Percentiles rank a stretch among this genome's conserved stretches.
Conservation (phyloP, 176 grass and related monocot genomes). For the Phoenix dactylifera region DNA sequence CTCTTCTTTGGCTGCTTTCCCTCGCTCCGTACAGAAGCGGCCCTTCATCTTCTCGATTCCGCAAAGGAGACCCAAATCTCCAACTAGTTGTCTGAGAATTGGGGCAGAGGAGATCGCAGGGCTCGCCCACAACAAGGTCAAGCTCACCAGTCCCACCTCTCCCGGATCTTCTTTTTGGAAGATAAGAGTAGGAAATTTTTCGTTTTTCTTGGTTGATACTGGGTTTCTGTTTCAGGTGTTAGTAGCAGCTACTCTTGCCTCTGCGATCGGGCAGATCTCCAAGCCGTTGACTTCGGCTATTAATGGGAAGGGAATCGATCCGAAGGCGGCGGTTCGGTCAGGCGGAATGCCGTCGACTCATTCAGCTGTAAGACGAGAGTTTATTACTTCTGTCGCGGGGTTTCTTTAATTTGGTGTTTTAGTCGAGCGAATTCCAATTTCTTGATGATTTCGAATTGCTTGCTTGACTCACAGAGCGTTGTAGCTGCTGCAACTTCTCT, state of each 20-base stretch:
- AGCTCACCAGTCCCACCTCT: neutral
- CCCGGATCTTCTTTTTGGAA: neutral
- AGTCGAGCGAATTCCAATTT: neutral
- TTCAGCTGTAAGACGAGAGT: conserved; percentile 50
- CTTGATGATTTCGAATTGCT: conserved; percentile 6
- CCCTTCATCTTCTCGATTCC: no score
- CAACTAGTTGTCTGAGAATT: conserved; percentile 19
- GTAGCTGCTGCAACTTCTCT: conserved; percentile 60
- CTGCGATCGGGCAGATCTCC: conserved; percentile 53
- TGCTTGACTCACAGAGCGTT: conserved; percentile 32
- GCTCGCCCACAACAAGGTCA: conserved; percentile 68
- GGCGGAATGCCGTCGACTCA: conserved; percentile 95
- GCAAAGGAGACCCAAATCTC: conserved; percentile 4
- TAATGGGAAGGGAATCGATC: conserved; percentile 32
- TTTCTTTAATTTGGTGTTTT: neutral
- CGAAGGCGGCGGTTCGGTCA: conserved; percentile 36
- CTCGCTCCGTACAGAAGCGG: neutral
- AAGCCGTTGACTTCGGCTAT: conserved; percentile 60
- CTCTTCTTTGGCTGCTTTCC: conserved; percentile 17
- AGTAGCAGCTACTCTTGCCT: conserved; percentile 47
- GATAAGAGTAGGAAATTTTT: neutral
- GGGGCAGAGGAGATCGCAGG: conserved; percentile 41
- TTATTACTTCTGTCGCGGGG: neutral
- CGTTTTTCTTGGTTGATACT: neutral
- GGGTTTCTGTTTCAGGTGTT: conserved; percentile 37